Evolutionary conservation across 805 yeast genomes (phyloP).

Genomic region (Brettanomyces sp.): DNA sequence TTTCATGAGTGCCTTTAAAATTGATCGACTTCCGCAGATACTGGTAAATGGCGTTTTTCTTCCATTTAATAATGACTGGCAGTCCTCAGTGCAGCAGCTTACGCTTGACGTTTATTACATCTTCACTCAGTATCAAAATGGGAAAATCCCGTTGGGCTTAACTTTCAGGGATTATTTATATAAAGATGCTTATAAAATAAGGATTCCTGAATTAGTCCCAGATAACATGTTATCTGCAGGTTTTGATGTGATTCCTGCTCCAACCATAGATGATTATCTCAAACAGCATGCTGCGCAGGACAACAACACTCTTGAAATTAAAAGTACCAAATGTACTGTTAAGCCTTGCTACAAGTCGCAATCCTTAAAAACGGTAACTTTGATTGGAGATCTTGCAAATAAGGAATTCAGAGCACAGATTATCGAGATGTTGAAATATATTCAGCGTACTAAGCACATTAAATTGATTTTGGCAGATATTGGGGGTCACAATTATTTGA

Average conservation of each 20-base stretch:
- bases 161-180: slow-evolving; percentile 34
- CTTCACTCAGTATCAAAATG: slow-evolving; percentile 18
- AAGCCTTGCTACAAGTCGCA: background rate
- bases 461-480: slow-evolving; percentile 14
- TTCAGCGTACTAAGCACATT: slow-evolving; percentile 3
- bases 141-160: slow-evolving; percentile 18
- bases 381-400: slow-evolving; percentile 49
- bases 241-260: background rate
- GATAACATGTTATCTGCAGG: slow-evolving; percentile 26
- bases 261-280: background rate
- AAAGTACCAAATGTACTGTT: background rate
- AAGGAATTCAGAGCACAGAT: slow-evolving; percentile 34
- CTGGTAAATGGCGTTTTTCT: slow-evolving; percentile 68
- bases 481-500: slow-evolving; percentile 1
- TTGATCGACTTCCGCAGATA: slow-evolving; percentile 37
- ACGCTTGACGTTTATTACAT: slow-evolving; percentile 40
- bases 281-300: too few species aligned
- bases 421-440: slow-evolving; percentile 22
- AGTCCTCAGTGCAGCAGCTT: slow-evolving; percentile 43
- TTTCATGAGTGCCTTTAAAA: slow-evolving; percentile 29
- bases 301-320: background rate
- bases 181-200: slow-evolving; percentile 28
- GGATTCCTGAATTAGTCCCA: slow-evolving; percentile 48
- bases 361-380: slow-evolving; percentile 29
- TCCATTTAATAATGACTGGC: slow-evolving; percentile 44